Base-by-base conservation (phyloP, 2,329 filamentous ascomycete genomes). In the Fusarium incarnatum region DNA sequence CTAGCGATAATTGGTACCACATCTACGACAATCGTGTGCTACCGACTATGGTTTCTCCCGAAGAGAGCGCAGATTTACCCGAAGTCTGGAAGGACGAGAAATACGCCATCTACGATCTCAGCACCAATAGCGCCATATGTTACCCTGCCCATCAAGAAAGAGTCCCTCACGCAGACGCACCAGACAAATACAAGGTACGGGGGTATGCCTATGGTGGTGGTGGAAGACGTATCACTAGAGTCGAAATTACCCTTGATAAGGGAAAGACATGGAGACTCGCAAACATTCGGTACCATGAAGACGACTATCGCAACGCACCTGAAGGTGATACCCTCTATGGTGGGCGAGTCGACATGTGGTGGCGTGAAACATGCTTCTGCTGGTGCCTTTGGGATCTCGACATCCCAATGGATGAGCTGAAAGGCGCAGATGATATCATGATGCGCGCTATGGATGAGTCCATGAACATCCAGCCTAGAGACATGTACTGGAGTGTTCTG, bases 401-500 rank as follows among this genome's bases (percentile, higher is more conserved):
- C 12, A 84, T 97, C 22, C 79, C 88, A 0, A 79, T 92, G 0
- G 76, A 83, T 0, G 88, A 92, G 25, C 82, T 97, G 18, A 82
- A 83, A 42, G 81, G 81, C 5, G 87, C 92, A 1, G 87, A 89
- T 45, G 93, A 94, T 74, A 88, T 98, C 40, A 86, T 97, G 75
- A 89, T 97, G 8, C 87, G 94, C 46, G 91, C 91, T 7, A 97
- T 97, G 94, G 94, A 98, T 73, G 94, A 97, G 70, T 88, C 91
- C 57, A 91, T 97, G 88, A 93, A 92, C 79, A 83, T 93, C 0
- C 94, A 97, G 77, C 94, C 94, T 7, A 87, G 93, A 66, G 94
- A 98, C 75, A 96, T 97, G 93, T 97, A 97, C 81, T 98, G 94
- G 94, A 94, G 89, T 64, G 94, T 97, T 4, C 82, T 97, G 41